Evolutionary conservation across 148 eudicot species (phyloP).

Genomic region (Silene latifolia): DNA sequence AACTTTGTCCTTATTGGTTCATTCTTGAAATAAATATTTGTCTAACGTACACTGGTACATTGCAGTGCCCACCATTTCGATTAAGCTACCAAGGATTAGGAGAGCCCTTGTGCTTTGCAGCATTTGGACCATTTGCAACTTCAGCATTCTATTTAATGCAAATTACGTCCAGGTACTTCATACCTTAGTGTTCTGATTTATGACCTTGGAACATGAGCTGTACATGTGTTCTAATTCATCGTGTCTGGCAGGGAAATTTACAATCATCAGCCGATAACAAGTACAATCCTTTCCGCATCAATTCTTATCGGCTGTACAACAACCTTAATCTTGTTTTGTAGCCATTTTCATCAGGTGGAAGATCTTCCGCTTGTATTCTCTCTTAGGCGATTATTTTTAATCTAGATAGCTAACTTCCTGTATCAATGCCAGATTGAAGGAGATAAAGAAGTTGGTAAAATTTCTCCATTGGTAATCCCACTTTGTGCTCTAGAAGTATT

Average conservation of each 20-base stretch:
- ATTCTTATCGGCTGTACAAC: slow-evolving; percentile 85
- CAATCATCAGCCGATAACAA: slow-evolving; percentile 38
- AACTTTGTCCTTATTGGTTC: neutral
- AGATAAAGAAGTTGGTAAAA: slow-evolving; percentile 72
- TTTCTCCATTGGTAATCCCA: slow-evolving; percentile 76
- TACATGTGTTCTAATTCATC: slow-evolving; percentile 7
- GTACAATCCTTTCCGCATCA: slow-evolving; percentile 60
- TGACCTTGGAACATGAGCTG: neutral
- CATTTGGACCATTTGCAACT: slow-evolving; percentile 93
- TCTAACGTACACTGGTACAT: slow-evolving; percentile 3
- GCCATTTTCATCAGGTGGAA: slow-evolving; percentile 95
- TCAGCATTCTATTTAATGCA: slow-evolving; percentile 78
- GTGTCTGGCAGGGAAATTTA: slow-evolving; percentile 31
- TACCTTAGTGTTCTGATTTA: neutral
- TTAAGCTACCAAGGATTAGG: slow-evolving; percentile 89
- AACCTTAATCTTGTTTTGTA: slow-evolving; percentile 82
- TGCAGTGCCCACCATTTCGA: slow-evolving; percentile 93
- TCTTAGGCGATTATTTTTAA: neutral
- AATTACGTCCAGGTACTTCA: slow-evolving; percentile 46
- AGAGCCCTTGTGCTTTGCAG: slow-evolving; percentile 87
- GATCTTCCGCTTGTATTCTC: slow-evolving; percentile 9
- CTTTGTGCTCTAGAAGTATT: neutral
- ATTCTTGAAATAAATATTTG: neutral
- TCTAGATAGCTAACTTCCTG: neutral
- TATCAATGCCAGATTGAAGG: slow-evolving; percentile 54